Evolutionary conservation across 2,329 filamentous ascomycete species (phyloP).

Genomic region (Colletotrichum shisoi): DNA sequence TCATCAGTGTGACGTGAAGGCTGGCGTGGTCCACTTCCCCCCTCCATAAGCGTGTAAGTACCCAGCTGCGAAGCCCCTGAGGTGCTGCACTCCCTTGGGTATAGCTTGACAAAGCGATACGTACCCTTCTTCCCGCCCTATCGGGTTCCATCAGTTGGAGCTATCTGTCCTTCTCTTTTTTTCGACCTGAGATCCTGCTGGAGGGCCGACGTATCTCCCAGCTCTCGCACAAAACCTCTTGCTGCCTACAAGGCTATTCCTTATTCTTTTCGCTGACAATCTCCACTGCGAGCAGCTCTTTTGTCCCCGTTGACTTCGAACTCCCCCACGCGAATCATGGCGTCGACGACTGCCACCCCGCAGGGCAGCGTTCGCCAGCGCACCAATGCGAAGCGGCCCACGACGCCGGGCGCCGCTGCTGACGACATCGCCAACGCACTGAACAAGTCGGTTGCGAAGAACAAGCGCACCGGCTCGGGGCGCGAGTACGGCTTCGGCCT

Average conservation of each 20-base stretch:
- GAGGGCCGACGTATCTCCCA: slow-evolving; percentile 14
- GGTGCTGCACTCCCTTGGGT: slow-evolving; percentile 32
- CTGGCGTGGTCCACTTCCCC: slow-evolving; percentile 30
- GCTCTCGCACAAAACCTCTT: slow-evolving; percentile 17
- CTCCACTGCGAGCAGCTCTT: slow-evolving; percentile 32
- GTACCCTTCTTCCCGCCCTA: slow-evolving; percentile 20
- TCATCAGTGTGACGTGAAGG: slow-evolving; percentile 27
- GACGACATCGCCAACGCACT: slow-evolving; percentile 63
- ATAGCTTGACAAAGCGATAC: slow-evolving; percentile 29
- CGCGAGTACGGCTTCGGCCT: slow-evolving; percentile 86
- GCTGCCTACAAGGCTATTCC: slow-evolving; percentile 14
- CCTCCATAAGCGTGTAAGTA: slow-evolving; percentile 34
- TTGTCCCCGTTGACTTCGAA: slow-evolving; percentile 40
- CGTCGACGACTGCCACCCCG: slow-evolving; percentile 52
- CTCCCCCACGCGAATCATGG: slow-evolving; percentile 51
- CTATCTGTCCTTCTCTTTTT: slow-evolving; percentile 37
- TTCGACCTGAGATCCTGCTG: slow-evolving; percentile 10
- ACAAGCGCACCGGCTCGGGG: slow-evolving; percentile 62
- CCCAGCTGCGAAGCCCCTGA: slow-evolving; percentile 27
- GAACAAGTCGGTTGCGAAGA: slow-evolving; percentile 52
- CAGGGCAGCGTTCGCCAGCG: slow-evolving; percentile 68
- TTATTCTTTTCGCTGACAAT: slow-evolving; percentile 19
- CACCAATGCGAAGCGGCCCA: slow-evolving; percentile 59
- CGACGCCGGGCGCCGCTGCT: slow-evolving; percentile 48
- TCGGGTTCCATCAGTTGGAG: slow-evolving; percentile 28